These are phyloP conservation scores for Guyanaporus albipodus DNA, from an alignment of 768 basidiomycete species.

Conservation along the genomic window DNA sequence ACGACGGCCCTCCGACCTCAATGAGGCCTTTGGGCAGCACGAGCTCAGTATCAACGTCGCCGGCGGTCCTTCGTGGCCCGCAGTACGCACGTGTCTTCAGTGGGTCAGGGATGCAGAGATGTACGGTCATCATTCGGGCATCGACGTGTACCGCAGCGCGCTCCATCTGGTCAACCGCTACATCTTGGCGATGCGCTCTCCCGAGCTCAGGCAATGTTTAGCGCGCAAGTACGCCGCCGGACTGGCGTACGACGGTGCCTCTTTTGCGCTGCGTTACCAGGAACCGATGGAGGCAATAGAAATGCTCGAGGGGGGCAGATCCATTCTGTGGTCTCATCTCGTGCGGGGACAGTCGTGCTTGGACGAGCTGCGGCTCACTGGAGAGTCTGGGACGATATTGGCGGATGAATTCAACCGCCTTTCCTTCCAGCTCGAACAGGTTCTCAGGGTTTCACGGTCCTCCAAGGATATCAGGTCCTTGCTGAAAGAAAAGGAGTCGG, in stretches of 20 bases:
- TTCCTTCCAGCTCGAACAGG: conserved; percentile 12
- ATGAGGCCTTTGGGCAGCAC: conserved; percentile 24
- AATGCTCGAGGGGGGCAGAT: conserved; percentile 30
- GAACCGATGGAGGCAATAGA: conserved; percentile 28
- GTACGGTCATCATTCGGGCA: conserved; percentile 22
- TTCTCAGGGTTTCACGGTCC: conserved; percentile 6
- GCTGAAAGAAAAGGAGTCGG: conserved; percentile 23
- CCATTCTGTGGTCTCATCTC: conserved; percentile 34
- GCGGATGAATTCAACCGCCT: conserved; percentile 23
- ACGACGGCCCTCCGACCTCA: conserved; percentile 16
- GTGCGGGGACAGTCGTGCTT: conserved; percentile 24
- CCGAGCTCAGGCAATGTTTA: conserved; percentile 16
- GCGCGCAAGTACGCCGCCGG: conserved; percentile 7
- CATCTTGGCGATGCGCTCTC: conserved; percentile 13
- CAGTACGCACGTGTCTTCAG: conserved; percentile 19
- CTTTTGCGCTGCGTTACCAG: conserved; percentile 23
- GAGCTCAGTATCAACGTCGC: conserved; percentile 20
- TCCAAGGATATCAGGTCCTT: conserved; percentile 19
- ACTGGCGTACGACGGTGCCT: conserved; percentile 28
- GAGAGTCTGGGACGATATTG: conserved; percentile 15
- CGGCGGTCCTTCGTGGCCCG: conserved; percentile 13
- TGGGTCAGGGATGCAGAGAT: conserved; percentile 22
- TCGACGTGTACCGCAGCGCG: conserved; percentile 28
- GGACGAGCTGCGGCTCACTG: conserved; percentile 24
- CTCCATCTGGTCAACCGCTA: conserved; percentile 24